These are phyloP conservation scores for Saccharomycopsis vini DNA, from an alignment of 805 yeast genomes.

Conservation along the genomic window DNA sequence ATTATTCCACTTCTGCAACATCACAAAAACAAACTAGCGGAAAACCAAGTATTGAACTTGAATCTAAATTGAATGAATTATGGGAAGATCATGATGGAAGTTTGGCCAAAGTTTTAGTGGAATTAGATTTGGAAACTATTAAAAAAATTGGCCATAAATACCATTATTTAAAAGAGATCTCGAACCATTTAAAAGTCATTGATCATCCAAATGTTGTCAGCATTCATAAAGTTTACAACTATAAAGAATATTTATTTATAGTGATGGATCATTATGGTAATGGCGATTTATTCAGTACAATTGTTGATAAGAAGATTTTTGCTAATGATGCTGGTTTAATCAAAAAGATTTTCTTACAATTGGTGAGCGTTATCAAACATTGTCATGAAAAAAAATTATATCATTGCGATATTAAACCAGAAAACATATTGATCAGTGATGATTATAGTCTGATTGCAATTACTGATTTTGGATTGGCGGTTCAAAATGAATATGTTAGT, in stretches of 20 bases:
- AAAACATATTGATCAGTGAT: constrained; percentile 66
- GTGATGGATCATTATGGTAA: constrained; percentile 80
- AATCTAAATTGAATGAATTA: constrained; percentile 19
- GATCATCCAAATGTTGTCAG: constrained; percentile 70
- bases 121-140: constrained; percentile 30
- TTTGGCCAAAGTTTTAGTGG: constrained; percentile 22
- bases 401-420: constrained; percentile 95
- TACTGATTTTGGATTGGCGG: constrained; percentile 89
- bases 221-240: constrained; percentile 57
- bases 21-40: constrained; percentile 27
- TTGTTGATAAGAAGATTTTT: constrained; percentile 66
- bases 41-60: constrained; percentile 19
- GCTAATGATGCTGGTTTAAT: constrained; percentile 40
- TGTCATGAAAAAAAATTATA: constrained; percentile 78
- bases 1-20: constrained; percentile 19
- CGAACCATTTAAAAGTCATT: constrained; percentile 67
- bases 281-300: constrained; percentile 81
- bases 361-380: constrained; percentile 73
- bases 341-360: constrained; percentile 59
- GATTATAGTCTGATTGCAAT: constrained; percentile 48
- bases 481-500: constrained; percentile 46
- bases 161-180: constrained; percentile 48
- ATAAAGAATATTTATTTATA: constrained; percentile 41
- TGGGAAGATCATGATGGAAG: constrained; percentile 21
- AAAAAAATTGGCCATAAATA: constrained; percentile 26